Conservation (phyloP, 352 stramenopile species). For the Pythium volutum region DNA sequence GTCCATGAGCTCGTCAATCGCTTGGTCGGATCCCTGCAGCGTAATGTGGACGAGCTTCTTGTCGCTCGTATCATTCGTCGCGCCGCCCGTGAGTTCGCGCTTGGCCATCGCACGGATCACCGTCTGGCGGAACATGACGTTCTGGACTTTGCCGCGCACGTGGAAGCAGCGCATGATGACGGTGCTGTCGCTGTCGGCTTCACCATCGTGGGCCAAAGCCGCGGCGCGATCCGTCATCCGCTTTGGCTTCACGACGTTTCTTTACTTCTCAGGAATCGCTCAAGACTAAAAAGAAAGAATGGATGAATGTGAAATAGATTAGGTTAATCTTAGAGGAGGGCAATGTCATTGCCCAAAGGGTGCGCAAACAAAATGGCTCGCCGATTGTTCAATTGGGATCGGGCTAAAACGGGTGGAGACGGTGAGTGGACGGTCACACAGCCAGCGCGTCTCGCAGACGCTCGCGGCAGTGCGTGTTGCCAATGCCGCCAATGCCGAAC, state of each 20-base stretch:
- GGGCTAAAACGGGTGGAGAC: not conserved
- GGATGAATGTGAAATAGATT: not conserved
- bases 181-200: not conserved
- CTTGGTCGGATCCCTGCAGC: constrained; percentile 35
- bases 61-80: constrained; percentile 63
- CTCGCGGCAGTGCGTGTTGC: constrained; percentile 74
- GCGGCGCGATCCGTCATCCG: constrained; percentile 1
- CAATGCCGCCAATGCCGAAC: constrained; percentile 87
- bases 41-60: constrained; percentile 62
- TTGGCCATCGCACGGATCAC: constrained; percentile 76
- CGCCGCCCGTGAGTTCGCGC: constrained; percentile 51
- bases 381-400: constrained; percentile 15
- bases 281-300: not conserved
- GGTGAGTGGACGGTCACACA: constrained; percentile 9
- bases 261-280: too few relatives aligned
- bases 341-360: not conserved
- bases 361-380: not conserved
- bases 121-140: constrained; percentile 83
- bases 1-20: constrained; percentile 46
- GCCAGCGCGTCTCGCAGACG: constrained; percentile 38
- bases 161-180: constrained; percentile 41
- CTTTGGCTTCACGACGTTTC: too few relatives aligned
- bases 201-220: not conserved
- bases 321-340: not conserved
- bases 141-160: constrained; percentile 69